Conservation (phyloP, 140 eudicot genomes). For the Flaveria floridana region DNA sequence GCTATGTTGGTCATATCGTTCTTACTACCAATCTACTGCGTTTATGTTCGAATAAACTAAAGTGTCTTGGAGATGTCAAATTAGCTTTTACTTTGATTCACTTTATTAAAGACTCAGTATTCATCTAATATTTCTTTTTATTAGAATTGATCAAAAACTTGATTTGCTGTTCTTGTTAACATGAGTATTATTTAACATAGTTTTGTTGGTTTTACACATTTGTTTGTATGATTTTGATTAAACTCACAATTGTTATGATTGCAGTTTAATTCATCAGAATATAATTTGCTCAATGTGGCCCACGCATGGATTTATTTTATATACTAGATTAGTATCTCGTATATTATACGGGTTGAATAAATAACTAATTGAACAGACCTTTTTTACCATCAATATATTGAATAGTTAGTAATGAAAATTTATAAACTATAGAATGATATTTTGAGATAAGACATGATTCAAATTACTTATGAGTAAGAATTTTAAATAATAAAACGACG, state of each 20-base stretch:
- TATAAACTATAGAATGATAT: too few species aligned
- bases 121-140: neutral
- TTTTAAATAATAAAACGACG: too few species aligned
- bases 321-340: too few species aligned
- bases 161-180: neutral
- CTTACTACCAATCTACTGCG: constrained; percentile 20
- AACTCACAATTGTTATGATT: neutral
- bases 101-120: neutral
- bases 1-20: constrained; percentile 23
- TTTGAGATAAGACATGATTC: too few species aligned
- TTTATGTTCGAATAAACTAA: constrained; percentile 36
- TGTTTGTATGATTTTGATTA: neutral
- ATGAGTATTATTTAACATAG: neutral
- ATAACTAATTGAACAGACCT: too few species aligned
- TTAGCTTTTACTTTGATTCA: neutral
- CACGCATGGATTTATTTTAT: too few species aligned
- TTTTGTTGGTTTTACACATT: neutral
- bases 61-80: constrained; percentile 25
- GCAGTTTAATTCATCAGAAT: neutral
- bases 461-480: too few species aligned
- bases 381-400: too few species aligned
- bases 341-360: too few species aligned
- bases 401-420: too few species aligned
- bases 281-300: neutral
- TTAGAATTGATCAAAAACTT: neutral